A percentile compares a stretch with the other conserved stretches of the same genome.
Conservation (phyloP, 805 yeast species). For the Ogataea philodendri region DNA sequence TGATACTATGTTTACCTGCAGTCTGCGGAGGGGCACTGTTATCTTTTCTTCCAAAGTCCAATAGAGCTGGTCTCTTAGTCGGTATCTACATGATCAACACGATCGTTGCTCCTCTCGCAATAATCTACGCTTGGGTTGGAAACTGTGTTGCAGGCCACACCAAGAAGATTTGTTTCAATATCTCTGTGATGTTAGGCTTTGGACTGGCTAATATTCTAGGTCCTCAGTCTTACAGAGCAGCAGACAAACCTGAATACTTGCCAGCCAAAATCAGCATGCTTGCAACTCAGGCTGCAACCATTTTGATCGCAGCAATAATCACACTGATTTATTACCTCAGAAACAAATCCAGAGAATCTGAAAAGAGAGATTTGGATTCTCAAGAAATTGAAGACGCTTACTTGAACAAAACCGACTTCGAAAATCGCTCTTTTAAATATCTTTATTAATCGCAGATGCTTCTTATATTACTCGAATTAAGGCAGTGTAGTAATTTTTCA, state of each 20-base stretch:
- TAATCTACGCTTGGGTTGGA: constrained; percentile 60
- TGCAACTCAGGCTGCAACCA: constrained; percentile 49
- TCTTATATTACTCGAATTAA: too few relatives aligned
- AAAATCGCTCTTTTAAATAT: constrained; percentile 56
- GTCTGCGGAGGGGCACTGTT: constrained; percentile 47
- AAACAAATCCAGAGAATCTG: constrained; percentile 49
- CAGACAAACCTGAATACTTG: constrained; percentile 50
- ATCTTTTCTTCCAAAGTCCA: constrained; percentile 29
- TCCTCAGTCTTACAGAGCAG: constrained; percentile 56
- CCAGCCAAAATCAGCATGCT: constrained; percentile 59
- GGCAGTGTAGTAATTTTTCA: too few relatives aligned
- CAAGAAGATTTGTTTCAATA: constrained; percentile 53
- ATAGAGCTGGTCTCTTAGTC: constrained; percentile 31
- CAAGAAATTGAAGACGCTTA: constrained; percentile 41
- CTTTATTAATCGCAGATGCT: constrained; percentile 41
- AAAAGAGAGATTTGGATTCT: constrained; percentile 29
- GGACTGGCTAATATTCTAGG: constrained; percentile 57
- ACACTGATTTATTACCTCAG: constrained; percentile 43
- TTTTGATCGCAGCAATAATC: constrained; percentile 40
- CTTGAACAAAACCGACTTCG: constrained; percentile 53
- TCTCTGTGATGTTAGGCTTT: constrained; percentile 54
- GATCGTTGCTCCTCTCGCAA: constrained; percentile 35
- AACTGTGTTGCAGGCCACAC: constrained; percentile 64
- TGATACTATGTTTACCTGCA: constrained; percentile 42
- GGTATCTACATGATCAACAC: constrained; percentile 29